Evolutionary conservation across 2,329 filamentous ascomycete genomes (phyloP).

Genomic region (Pseudocercospora eumusae): DNA sequence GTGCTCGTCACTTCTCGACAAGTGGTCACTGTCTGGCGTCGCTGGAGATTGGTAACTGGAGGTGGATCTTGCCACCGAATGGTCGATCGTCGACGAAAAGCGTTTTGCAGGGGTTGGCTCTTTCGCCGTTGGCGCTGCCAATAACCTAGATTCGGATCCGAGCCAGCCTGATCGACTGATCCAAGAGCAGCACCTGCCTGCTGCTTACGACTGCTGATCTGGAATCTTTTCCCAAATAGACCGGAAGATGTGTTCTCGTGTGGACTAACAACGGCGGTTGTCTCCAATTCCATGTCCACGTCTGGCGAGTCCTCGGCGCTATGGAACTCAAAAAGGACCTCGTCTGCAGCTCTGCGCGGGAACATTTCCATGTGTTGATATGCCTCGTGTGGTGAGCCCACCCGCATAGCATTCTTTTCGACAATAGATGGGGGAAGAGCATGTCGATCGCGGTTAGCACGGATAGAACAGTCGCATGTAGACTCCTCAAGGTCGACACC

Average conservation of each 20-base stretch:
- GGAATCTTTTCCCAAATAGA: background rate
- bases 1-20: background rate
- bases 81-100: background rate
- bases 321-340: background rate
- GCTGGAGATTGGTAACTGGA: background rate
- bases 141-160: background rate
- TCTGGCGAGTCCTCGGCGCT: background rate
- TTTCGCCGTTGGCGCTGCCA: background rate
- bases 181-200: background rate
- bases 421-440: constrained; percentile 13
- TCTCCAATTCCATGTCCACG: background rate
- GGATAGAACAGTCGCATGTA: background rate
- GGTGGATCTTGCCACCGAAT: background rate
- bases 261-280: background rate
- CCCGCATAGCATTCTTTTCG: constrained; percentile 1
- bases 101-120: background rate
- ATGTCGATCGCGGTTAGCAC: constrained; percentile 5
- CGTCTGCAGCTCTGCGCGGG: background rate
- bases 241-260: background rate
- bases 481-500: background rate
- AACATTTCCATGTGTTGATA: background rate
- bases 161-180: background rate
- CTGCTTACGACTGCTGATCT: background rate
- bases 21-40: background rate
- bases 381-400: background rate